These are phyloP conservation scores for Lentinus brumalis DNA, from an alignment of 768 basidiomycete genomes.

Conservation along the genomic window DNA sequence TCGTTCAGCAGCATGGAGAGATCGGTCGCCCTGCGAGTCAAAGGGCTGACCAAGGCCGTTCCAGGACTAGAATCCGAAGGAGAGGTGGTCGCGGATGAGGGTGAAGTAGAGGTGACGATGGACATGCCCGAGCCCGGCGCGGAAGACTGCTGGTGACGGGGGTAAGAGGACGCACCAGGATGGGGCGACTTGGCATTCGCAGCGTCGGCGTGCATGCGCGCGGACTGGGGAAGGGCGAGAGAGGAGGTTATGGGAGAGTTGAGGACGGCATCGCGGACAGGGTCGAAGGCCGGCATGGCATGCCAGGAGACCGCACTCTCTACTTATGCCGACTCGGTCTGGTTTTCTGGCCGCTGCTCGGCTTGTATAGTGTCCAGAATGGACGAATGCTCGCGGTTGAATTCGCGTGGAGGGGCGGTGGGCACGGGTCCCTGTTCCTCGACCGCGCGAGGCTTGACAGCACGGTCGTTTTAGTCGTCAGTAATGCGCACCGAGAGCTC, in stretches of 20 bases:
- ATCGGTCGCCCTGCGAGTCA: constrained; percentile 68
- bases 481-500: constrained; percentile 12
- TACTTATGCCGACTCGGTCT: background rate
- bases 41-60: constrained; percentile 43
- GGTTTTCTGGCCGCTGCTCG: constrained; percentile 10
- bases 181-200: constrained; percentile 5
- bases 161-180: background rate
- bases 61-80: constrained; percentile 36
- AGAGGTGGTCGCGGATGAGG: constrained; percentile 17
- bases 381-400: background rate
- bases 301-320: constrained; percentile 1
- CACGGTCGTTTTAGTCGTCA: constrained; percentile 19
- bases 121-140: constrained; percentile 23
- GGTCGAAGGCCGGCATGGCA: constrained; percentile 77
- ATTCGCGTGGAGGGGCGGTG: background rate
- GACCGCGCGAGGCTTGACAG: constrained; percentile 13
- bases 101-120: constrained; percentile 19
- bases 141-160: constrained; percentile 36
- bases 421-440: background rate
- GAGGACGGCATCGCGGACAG: constrained; percentile 84
- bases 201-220: constrained; percentile 27
- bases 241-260: constrained; percentile 67
- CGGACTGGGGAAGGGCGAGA: constrained; percentile 35
- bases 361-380: constrained; percentile 1
- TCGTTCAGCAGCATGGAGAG: constrained; percentile 77